Percentiles rank a stretch among this genome's conserved stretches.
Evolutionary conservation across 106 monocot species (phyloP).

Genomic region (Allium cepa): DNA sequence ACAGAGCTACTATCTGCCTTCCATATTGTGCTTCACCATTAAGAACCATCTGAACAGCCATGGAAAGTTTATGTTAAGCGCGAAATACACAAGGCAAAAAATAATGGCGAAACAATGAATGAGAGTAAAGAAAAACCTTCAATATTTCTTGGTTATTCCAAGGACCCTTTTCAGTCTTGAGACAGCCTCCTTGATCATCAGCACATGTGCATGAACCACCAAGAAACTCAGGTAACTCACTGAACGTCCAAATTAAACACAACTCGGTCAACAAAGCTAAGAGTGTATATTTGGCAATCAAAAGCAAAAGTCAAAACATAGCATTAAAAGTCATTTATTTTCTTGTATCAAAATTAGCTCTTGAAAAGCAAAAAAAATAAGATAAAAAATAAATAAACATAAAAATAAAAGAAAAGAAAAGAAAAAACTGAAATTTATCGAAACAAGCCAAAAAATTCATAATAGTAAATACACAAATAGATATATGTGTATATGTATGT

Average conservation of each 20-base stretch:
- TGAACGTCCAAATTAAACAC: constrained; percentile 5
- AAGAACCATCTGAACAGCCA: constrained; percentile 37
- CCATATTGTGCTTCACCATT: constrained; percentile 52
- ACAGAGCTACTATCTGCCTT: constrained; percentile 52
- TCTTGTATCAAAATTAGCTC: too few species aligned
- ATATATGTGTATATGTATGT: too few species aligned
- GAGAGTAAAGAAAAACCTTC: constrained; percentile 18
- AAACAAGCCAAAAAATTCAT: too few species aligned
- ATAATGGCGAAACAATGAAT: constrained; percentile 10
- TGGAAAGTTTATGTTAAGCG: not conserved
- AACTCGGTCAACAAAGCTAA: too few species aligned
- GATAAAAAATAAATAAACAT: too few species aligned
- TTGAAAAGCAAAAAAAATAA: too few species aligned
- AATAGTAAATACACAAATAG: too few species aligned
- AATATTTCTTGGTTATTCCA: constrained; percentile 56
- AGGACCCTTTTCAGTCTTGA: constrained; percentile 56
- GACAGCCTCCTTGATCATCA: constrained; percentile 40
- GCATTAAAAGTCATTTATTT: not conserved
- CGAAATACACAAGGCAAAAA: not conserved
- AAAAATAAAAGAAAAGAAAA: too few species aligned
- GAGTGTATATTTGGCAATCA: too few species aligned
- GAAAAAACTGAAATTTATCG: too few species aligned
- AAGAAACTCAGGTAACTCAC: constrained; percentile 77
- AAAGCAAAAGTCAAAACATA: constrained; percentile 1
- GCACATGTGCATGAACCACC: constrained; percentile 62